These are phyloP conservation scores for Sicyos edulis DNA, from an alignment of 306 rosid species.

Conservation along the genomic window DNA sequence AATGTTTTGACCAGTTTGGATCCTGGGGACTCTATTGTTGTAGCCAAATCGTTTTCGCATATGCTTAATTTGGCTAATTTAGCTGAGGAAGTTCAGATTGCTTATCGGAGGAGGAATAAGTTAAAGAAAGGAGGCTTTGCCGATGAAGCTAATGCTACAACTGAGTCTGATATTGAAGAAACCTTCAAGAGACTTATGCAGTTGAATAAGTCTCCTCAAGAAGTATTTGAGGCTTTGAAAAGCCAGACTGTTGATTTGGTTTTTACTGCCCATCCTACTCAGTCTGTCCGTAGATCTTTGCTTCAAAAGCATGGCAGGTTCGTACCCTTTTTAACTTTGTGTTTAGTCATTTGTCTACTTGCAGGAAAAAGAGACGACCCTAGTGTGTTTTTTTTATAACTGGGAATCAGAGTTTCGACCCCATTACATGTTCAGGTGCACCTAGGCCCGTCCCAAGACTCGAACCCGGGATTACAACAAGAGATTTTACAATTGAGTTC, in stretches of 20 bases:
- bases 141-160: constrained; percentile 86
- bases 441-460: too few species aligned
- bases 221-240: constrained; percentile 89
- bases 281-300: constrained; percentile 94
- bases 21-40: constrained; percentile 91
- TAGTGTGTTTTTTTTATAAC: too few species aligned
- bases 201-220: constrained; percentile 71
- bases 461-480: too few species aligned
- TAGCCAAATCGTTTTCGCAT: constrained; percentile 90
- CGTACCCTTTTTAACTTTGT: constrained; percentile 18
- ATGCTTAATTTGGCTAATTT: constrained; percentile 96
- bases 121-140: constrained; percentile 92
- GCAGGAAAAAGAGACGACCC: neutral
- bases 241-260: constrained; percentile 97
- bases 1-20: constrained; percentile 82
- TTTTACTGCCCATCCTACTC: constrained; percentile 95
- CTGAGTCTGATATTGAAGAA: constrained; percentile 95
- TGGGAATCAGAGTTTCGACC: too few species aligned
- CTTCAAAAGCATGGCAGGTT: constrained; percentile 96
- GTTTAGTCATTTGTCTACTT: constrained; percentile 18
- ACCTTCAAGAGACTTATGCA: constrained; percentile 88
- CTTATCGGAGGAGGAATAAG: constrained; percentile 91
- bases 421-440: too few species aligned
- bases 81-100: constrained; percentile 98
- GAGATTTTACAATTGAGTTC: too few species aligned